Evolutionary conservation across 768 basidiomycete genomes (phyloP).

Genomic region (Leccinum aurantiacum): DNA sequence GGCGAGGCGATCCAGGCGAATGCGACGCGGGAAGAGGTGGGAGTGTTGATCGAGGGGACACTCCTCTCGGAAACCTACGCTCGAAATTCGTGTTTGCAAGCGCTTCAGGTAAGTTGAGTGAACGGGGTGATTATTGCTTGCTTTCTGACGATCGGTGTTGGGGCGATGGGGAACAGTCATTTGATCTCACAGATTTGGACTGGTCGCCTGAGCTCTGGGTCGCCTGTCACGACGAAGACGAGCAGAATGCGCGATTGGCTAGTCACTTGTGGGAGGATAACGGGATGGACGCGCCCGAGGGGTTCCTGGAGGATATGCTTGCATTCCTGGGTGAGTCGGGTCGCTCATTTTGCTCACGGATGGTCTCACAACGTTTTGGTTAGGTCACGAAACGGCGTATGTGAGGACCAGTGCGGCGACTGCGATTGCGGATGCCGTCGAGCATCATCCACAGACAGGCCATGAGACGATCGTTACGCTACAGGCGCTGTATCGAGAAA

Average conservation of each 20-base stretch:
- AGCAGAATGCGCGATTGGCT: constrained; percentile 85
- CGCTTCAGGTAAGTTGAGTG: constrained; percentile 67
- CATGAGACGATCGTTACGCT: constrained; percentile 50
- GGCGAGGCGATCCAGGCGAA: constrained; percentile 74
- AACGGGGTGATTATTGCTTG: neutral
- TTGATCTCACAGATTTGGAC: constrained; percentile 92
- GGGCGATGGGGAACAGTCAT: constrained; percentile 53
- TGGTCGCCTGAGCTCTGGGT: constrained; percentile 91
- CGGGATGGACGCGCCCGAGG: constrained; percentile 81
- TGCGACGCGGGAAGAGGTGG: constrained; percentile 61
- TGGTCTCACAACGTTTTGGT: neutral
- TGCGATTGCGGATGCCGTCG: constrained; percentile 76
- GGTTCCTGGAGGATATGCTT: constrained; percentile 53
- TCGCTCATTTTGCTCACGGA: neutral
- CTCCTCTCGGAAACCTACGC: constrained; percentile 86
- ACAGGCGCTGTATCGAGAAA: constrained; percentile 78
- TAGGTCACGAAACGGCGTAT: constrained; percentile 79
- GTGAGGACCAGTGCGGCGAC: constrained; percentile 71
- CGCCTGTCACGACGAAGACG: constrained; percentile 84
- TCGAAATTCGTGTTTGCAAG: constrained; percentile 85
- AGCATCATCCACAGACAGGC: constrained; percentile 63
- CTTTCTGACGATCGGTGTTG: neutral
- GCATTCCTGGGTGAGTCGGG: constrained; percentile 59
- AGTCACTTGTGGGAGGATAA: constrained; percentile 92
- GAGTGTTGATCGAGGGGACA: constrained; percentile 67